phyloP scores from a whole-genome alignment of 805 yeast species.

The Brettanomyces custersianus region DNA sequence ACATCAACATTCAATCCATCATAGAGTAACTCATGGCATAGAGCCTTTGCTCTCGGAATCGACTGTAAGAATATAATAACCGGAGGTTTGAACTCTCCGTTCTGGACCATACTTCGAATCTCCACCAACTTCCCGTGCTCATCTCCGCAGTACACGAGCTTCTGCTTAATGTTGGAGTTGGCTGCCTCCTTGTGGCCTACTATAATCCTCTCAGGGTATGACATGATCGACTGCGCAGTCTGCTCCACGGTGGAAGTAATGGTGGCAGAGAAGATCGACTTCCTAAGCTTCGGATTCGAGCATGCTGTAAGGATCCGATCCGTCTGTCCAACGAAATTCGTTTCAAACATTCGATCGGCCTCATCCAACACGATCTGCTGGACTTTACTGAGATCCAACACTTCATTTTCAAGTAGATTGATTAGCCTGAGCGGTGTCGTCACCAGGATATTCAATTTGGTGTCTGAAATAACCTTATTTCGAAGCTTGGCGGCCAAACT shows the following conservation, averaged over 20 bases:
- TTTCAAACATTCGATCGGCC: conserved; percentile 88
- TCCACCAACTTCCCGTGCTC: conserved; percentile 95
- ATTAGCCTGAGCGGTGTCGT: conserved; percentile 86
- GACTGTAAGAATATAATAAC: conserved; percentile 87
- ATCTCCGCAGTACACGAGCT: conserved; percentile 76
- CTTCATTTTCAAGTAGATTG: conserved; percentile 58
- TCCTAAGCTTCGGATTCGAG: conserved; percentile 42
- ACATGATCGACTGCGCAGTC: conserved; percentile 77
- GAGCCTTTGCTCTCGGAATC: conserved; percentile 87
- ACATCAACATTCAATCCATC: conserved; percentile 92
- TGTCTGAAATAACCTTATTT: conserved; percentile 46
- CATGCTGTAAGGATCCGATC: conserved; percentile 69
- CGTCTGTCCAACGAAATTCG: conserved; percentile 81
- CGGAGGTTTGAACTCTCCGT: conserved; percentile 87
- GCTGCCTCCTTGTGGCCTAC: conserved; percentile 96
- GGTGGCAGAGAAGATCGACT: conserved; percentile 89
- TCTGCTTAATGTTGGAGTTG: conserved; percentile 71
- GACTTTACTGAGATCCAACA: conserved; percentile 54
- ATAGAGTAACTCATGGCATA: conserved; percentile 85
- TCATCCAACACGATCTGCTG: conserved; percentile 83
- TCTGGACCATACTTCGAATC: conserved; percentile 75
- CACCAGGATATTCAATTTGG: conserved; percentile 70
- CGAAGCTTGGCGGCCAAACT: conserved; percentile 60
- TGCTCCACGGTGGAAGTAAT: conserved; percentile 91
- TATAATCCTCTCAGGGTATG: conserved; percentile 74